A percentile compares a stretch with the other conserved stretches of the same genome.
These are phyloP conservation scores for Massariosphaeria phaeospora DNA, from an alignment of 495 filamentous ascomycete species.

Conservation along the genomic window DNA sequence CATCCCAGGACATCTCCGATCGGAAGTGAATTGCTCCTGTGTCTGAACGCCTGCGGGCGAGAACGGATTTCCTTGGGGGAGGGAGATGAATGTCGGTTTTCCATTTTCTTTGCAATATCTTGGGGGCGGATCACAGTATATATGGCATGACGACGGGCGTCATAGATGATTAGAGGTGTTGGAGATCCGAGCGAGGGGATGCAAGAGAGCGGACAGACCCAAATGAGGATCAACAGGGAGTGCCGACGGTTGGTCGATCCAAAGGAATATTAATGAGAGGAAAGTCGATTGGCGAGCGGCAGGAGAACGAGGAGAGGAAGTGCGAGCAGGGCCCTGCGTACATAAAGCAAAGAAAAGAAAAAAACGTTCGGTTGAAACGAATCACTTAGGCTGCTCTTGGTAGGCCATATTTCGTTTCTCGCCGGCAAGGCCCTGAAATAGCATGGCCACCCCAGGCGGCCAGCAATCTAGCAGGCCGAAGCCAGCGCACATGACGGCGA, in stretches of 20 bases:
- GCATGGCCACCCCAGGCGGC: constrained; percentile 3
- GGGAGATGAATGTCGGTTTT: constrained; percentile 22
- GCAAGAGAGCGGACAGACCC: constrained; percentile 21
- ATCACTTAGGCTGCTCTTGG: background rate
- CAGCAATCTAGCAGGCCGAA: constrained; percentile 4
- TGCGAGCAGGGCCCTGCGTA: background rate
- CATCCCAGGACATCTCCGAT: constrained; percentile 26
- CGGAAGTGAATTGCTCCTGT: constrained; percentile 26
- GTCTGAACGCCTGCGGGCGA: constrained; percentile 8
- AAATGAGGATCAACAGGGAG: constrained; percentile 19
- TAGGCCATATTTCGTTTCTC: constrained; percentile 14
- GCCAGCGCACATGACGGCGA: constrained; percentile 20
- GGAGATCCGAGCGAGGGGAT: background rate
- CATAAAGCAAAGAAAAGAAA: constrained; percentile 4
- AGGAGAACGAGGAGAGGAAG: background rate
- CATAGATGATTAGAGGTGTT: background rate
- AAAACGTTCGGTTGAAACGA: constrained; percentile 16
- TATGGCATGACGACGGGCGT: constrained; percentile 15
- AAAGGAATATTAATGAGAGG: constrained; percentile 14
- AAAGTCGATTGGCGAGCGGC: constrained; percentile 6
- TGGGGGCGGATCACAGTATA: constrained; percentile 10
- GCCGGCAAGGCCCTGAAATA: constrained; percentile 19
- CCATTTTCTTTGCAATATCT: constrained; percentile 2
- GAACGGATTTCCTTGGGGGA: background rate
- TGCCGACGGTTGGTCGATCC: background rate